A percentile compares a stretch with the other conserved stretches of the same genome.
Conservation (phyloP, 176 grass and related monocot genomes). For the Eragrostis curvula region DNA sequence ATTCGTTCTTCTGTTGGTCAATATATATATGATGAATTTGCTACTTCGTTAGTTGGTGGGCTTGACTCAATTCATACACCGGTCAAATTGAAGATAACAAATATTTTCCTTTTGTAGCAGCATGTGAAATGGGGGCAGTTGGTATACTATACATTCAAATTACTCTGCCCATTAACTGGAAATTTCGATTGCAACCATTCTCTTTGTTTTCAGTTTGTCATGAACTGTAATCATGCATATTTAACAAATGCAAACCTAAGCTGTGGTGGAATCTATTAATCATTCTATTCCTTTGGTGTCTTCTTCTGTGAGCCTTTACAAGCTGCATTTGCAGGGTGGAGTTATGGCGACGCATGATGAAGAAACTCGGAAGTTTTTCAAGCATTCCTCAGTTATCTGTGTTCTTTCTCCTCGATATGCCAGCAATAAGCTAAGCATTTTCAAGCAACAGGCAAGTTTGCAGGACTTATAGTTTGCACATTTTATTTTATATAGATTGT, state of each 20-base stretch:
- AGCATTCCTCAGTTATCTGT: constrained; percentile 96
- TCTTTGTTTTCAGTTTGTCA: constrained; percentile 11
- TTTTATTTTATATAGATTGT: neutral
- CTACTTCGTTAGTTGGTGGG: neutral
- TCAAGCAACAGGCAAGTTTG: constrained; percentile 91
- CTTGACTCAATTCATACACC: constrained; percentile 2
- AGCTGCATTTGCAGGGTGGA: constrained; percentile 62
- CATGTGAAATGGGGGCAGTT: neutral
- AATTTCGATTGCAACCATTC: constrained; percentile 19
- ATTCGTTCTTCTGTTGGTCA: constrained; percentile 2
- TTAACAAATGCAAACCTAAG: neutral
- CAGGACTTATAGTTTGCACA: constrained; percentile 2
- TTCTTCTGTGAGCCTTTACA: constrained; percentile 8
- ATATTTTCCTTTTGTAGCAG: neutral
- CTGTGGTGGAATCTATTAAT: constrained; percentile 2
- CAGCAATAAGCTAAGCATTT: constrained; percentile 93
- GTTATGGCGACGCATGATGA: constrained; percentile 99
- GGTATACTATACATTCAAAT: constrained; percentile 17
- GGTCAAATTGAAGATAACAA: neutral
- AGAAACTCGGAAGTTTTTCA: constrained; percentile 94
- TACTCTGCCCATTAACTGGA: neutral
- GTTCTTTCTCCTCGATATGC: constrained; percentile 92
- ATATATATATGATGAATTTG: constrained; percentile 9
- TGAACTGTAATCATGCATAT: constrained; percentile 1
- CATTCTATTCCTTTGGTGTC: neutral